phyloP scores from a whole-genome alignment of 192 early-diverging fungal genomes.

The Diversispora eburnea region DNA sequence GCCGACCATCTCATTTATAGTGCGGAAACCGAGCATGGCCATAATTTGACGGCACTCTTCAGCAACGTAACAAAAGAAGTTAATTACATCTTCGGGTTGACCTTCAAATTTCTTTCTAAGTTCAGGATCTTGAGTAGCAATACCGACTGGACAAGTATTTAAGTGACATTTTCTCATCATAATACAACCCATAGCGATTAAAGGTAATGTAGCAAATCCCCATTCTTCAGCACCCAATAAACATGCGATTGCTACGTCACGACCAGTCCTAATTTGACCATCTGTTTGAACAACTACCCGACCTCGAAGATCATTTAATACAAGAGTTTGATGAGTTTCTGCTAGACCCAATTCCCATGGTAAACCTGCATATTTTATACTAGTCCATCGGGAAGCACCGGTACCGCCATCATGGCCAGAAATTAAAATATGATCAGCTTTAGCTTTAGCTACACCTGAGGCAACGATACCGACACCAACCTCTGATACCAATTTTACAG shows the following conservation, averaged over 20 bases:
- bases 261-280: constrained; percentile 96
- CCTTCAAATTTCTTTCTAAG: constrained; percentile 94
- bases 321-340: constrained; percentile 99
- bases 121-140: constrained; percentile 94
- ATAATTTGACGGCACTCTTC: constrained; percentile 92
- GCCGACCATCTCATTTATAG: constrained; percentile 95
- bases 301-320: constrained; percentile 93
- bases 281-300: constrained; percentile 96
- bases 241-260: constrained; percentile 96
- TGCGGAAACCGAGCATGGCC: constrained; percentile 91
- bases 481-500: constrained; percentile 96
- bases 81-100: constrained; percentile 93
- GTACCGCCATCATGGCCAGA: constrained; percentile 98
- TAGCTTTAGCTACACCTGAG: constrained; percentile 94
- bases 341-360: constrained; percentile 99
- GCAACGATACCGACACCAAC: constrained; percentile 98
- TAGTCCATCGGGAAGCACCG: constrained; percentile 94
- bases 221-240: constrained; percentile 98
- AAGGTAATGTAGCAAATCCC: constrained; percentile 98
- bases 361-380: constrained; percentile 97
- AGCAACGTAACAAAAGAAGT: constrained; percentile 98
- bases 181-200: constrained; percentile 94
- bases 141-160: constrained; percentile 96
- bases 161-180: constrained; percentile 91
- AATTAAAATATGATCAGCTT: constrained; percentile 93